A percentile compares a stretch with the other conserved stretches of the same genome.
Conservation (phyloP, 768 basidiomycete species). For the Suillus ampliporus region DNA sequence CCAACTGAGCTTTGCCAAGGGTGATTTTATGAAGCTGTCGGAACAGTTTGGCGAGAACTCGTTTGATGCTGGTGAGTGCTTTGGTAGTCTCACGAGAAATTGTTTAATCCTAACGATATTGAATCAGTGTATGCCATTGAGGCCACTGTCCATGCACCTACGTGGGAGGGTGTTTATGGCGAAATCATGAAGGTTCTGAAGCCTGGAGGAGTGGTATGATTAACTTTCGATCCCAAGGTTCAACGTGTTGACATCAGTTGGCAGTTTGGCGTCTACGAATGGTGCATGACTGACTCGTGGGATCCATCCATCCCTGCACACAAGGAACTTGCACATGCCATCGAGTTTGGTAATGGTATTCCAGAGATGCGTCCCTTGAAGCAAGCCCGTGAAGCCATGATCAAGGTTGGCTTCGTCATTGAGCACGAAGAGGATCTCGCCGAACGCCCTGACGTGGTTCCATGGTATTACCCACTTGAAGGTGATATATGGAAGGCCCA, state of each 20-base stretch:
- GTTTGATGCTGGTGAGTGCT: slow-evolving; percentile 87
- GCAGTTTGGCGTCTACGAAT: slow-evolving; percentile 98
- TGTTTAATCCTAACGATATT: slow-evolving; percentile 14
- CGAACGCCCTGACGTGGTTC: slow-evolving; percentile 72
- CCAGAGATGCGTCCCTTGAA: slow-evolving; percentile 91
- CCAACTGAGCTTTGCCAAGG: slow-evolving; percentile 84
- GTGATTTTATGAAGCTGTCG: slow-evolving; percentile 94
- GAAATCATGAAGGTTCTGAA: slow-evolving; percentile 94
- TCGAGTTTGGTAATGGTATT: slow-evolving; percentile 96
- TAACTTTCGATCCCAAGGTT: background rate
- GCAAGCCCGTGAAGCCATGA: slow-evolving; percentile 75
- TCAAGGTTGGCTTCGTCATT: slow-evolving; percentile 84
- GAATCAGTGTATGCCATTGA: slow-evolving; percentile 91
- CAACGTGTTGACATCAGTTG: slow-evolving; percentile 6
- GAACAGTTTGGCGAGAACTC: slow-evolving; percentile 92
- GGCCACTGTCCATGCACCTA: slow-evolving; percentile 95
- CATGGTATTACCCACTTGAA: slow-evolving; percentile 98
- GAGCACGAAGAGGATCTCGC: slow-evolving; percentile 95
- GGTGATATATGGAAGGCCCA: slow-evolving; percentile 93
- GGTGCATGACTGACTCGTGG: slow-evolving; percentile 98
- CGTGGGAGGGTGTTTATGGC: slow-evolving; percentile 94
- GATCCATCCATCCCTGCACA: slow-evolving; percentile 85
- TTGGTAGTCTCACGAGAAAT: background rate
- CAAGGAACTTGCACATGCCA: slow-evolving; percentile 88
- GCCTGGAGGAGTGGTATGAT: slow-evolving; percentile 89